Conservation (phyloP, 1,284 basidiomycete genomes). For the Abortiporus biennis region DNA sequence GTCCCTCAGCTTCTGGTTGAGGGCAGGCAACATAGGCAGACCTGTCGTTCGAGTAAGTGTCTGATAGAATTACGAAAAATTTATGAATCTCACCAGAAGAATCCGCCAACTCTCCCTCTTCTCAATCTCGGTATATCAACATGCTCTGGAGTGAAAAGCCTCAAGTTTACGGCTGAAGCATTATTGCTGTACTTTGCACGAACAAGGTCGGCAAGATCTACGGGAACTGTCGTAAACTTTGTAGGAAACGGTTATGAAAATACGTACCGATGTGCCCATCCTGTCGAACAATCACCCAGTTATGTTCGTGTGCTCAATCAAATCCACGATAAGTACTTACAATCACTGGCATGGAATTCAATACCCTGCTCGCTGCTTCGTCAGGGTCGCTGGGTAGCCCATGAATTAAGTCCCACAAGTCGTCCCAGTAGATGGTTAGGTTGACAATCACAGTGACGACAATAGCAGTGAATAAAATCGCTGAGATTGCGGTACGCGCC, state of each 20-base stretch:
- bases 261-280: slow-evolving; percentile 71
- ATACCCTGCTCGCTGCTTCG: slow-evolving; percentile 49
- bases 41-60: slow-evolving; percentile 34
- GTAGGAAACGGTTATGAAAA: background rate
- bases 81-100: slow-evolving; percentile 69
- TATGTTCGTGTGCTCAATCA: slow-evolving; percentile 1
- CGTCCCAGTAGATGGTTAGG: slow-evolving; percentile 6
- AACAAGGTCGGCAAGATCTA: slow-evolving; percentile 68
- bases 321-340: slow-evolving; percentile 33
- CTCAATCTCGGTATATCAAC: slow-evolving; percentile 83
- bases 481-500: too few relatives aligned
- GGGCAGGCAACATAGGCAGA: slow-evolving; percentile 64
- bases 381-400: slow-evolving; percentile 51
- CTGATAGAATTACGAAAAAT: slow-evolving; percentile 1
- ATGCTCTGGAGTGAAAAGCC: slow-evolving; percentile 53
- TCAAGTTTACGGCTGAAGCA: slow-evolving; percentile 63
- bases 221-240: background rate
- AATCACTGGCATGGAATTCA: slow-evolving; percentile 62
- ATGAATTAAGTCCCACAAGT: slow-evolving; percentile 22
- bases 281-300: slow-evolving; percentile 30
- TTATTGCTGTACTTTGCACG: slow-evolving; percentile 67
- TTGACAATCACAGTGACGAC: slow-evolving; percentile 29
- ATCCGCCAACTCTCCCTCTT: slow-evolving; percentile 78
- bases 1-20: slow-evolving; percentile 38
- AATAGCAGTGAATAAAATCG: too few relatives aligned